Conservation (phyloP, 2,329 filamentous ascomycete species). For the Lachnellula subtilissima region DNA sequence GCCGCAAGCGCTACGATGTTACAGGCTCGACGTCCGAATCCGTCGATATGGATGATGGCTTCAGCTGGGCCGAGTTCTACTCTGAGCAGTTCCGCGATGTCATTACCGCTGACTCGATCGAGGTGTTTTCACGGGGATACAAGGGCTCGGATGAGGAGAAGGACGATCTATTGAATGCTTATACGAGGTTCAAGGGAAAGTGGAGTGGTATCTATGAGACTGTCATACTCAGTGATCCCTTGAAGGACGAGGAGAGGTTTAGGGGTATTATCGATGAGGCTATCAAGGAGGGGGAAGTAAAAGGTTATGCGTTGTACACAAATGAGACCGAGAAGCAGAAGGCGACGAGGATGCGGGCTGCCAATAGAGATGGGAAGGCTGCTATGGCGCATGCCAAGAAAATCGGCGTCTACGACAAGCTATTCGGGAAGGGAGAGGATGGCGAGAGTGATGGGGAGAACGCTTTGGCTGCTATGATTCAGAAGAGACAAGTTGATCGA, state of each 20-base stretch:
- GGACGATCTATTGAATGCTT: slow-evolving; percentile 71
- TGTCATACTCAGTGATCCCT: slow-evolving; percentile 81
- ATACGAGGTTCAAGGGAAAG: slow-evolving; percentile 66
- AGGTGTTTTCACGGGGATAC: slow-evolving; percentile 71
- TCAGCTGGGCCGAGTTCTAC: slow-evolving; percentile 90
- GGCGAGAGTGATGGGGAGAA: slow-evolving; percentile 42
- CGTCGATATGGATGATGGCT: slow-evolving; percentile 69
- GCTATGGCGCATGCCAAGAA: slow-evolving; percentile 73
- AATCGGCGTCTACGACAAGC: slow-evolving; percentile 66
- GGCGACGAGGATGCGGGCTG: slow-evolving; percentile 53
- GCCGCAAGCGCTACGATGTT: slow-evolving; percentile 80
- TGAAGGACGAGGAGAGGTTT: slow-evolving; percentile 83
- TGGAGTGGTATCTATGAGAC: slow-evolving; percentile 73
- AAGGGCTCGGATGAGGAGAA: slow-evolving; percentile 83
- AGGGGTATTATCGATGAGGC: slow-evolving; percentile 74
- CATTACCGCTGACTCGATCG: slow-evolving; percentile 69
- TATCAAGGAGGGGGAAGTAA: slow-evolving; percentile 64
- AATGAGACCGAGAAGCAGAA: slow-evolving; percentile 66
- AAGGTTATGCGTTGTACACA: slow-evolving; percentile 63
- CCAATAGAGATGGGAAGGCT: slow-evolving; percentile 63
- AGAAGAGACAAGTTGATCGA: slow-evolving; percentile 62
- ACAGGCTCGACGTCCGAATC: slow-evolving; percentile 87
- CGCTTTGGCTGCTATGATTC: slow-evolving; percentile 68
- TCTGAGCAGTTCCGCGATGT: slow-evolving; percentile 74
- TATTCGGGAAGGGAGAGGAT: slow-evolving; percentile 53